A percentile compares a stretch with the other conserved stretches of the same genome.
Evolutionary conservation across 495 filamentous ascomycete species (phyloP).

Genomic region (Pyrenula aspistea): DNA sequence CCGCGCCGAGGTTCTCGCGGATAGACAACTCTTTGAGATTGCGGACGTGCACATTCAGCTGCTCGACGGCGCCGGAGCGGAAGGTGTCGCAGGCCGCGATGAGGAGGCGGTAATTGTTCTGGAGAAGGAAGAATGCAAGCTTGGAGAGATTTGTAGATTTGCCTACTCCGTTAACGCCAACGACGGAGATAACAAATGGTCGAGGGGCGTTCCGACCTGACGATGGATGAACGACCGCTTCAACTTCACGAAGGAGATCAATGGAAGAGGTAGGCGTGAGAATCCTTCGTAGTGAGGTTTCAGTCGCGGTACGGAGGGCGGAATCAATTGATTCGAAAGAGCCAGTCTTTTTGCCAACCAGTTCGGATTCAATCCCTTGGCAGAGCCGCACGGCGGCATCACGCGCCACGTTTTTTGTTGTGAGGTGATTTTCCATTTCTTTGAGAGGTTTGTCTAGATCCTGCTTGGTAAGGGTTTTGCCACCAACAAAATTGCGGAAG

Average conservation of each 20-base stretch:
- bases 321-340: constrained; percentile 87
- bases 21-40: constrained; percentile 77
- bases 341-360: constrained; percentile 82
- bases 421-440: constrained; percentile 88
- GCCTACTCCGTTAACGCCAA: constrained; percentile 95
- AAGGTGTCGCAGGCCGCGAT: constrained; percentile 96
- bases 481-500: constrained; percentile 88
- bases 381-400: constrained; percentile 89
- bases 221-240: constrained; percentile 56
- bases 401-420: constrained; percentile 91
- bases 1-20: constrained; percentile 62
- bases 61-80: constrained; percentile 93
- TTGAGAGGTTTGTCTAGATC: constrained; percentile 87
- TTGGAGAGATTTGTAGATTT: constrained; percentile 96
- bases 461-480: constrained; percentile 75
- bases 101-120: constrained; percentile 92
- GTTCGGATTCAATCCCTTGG: constrained; percentile 77
- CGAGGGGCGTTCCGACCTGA: constrained; percentile 40
- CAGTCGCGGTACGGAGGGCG: constrained; percentile 72
- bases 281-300: constrained; percentile 83
- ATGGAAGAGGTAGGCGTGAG: constrained; percentile 90
- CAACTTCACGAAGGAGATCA: constrained; percentile 87
- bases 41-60: constrained; percentile 84
- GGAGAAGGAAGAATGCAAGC: constrained; percentile 91
- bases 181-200: constrained; percentile 94